Base-by-base conservation (phyloP, 2,329 filamentous ascomycete species). In the Penicillium sp. region DNA sequence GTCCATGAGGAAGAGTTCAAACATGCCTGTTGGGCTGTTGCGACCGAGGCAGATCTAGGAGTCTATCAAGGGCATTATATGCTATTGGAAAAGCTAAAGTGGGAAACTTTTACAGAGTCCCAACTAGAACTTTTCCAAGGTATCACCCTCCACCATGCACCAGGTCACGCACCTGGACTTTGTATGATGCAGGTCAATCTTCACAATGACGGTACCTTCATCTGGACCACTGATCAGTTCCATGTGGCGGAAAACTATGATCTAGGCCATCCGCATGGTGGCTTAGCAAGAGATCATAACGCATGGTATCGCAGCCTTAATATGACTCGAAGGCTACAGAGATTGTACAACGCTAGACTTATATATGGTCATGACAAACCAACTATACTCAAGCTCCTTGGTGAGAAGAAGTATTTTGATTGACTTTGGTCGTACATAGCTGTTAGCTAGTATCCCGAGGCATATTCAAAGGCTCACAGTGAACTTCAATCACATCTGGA, bases 1-100 rank as follows among this genome's bases (percentile, higher is more conserved):
- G 75, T 79, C 3, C 78, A 81, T 54, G 78, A 81, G 57, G 71
- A 75, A 51, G 78, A 80, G 50, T 71, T 80, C 61, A 73, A 77
- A 48, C 71, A 76, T 31, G 77, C 77, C 1, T 78, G 73, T 55
- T 80, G 75, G 73, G 73, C 73, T 3, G 70, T 75, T 4, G 77
- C 69, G 3, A 79, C 77, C 0, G 69, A 70, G 0, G 69, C 74
- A 1, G 75, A 78, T 62, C 58, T 64, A 1, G 75, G 75, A 3
- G 69, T 76, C 13, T 78, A 78, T 42, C 56, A 77, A 24, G 58
- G 60, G 1, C 62, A 74, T 51, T 76, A 75, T 42, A 60, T 76
- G 46, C 57, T 65, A 31, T 56, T 77, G 1, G 66, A 69, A 11
- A 63, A 61, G 2, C 55, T 77, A 5, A 78, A 79, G 8, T 79